Percentiles rank a stretch among this genome's conserved stretches.
These are phyloP conservation scores for Lipomyces spencermartinsiae DNA, from an alignment of 805 yeast genomes.

Conservation along the genomic window DNA sequence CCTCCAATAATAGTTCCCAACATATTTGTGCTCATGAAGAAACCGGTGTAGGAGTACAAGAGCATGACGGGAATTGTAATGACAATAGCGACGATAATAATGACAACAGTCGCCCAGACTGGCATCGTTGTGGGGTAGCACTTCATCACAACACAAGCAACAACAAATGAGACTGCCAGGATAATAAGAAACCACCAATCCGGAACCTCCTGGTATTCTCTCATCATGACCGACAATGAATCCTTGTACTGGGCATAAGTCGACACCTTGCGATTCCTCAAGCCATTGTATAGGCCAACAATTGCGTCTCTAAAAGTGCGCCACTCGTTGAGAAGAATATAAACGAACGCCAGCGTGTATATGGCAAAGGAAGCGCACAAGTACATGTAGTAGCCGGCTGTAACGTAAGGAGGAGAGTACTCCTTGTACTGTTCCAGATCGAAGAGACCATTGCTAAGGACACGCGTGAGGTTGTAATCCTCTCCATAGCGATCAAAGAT, in stretches of 20 bases:
- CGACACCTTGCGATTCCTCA: conserved; percentile 18
- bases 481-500: conserved; percentile 43
- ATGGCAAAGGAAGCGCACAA: conserved; percentile 60
- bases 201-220: conserved; percentile 69
- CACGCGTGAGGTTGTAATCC: conserved; percentile 56
- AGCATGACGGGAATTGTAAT: conserved; percentile 68
- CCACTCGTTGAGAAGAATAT: conserved; percentile 53
- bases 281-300: conserved; percentile 13
- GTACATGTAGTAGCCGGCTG: conserved; percentile 59
- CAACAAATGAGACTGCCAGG: conserved; percentile 50
- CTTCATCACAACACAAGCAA: conserved; percentile 45
- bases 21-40: conserved; percentile 64
- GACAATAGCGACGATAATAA: conserved; percentile 58
- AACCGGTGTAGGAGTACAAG: conserved; percentile 67
- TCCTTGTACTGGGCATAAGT: conserved; percentile 21
- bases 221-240: conserved; percentile 59
- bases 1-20: conserved; percentile 69
- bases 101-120: conserved; percentile 66
- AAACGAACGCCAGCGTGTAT: conserved; percentile 60
- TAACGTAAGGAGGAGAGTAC: conserved; percentile 65
- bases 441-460: conserved; percentile 51
- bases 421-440: conserved; percentile 55
- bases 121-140: conserved; percentile 59
- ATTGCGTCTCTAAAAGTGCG: conserved; percentile 17
- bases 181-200: conserved; percentile 70